A percentile compares a stretch with the other conserved stretches of the same genome.
Evolutionary conservation across 192 early-diverging fungal genomes (phyloP).

Genomic region (Coemansia sp.): DNA sequence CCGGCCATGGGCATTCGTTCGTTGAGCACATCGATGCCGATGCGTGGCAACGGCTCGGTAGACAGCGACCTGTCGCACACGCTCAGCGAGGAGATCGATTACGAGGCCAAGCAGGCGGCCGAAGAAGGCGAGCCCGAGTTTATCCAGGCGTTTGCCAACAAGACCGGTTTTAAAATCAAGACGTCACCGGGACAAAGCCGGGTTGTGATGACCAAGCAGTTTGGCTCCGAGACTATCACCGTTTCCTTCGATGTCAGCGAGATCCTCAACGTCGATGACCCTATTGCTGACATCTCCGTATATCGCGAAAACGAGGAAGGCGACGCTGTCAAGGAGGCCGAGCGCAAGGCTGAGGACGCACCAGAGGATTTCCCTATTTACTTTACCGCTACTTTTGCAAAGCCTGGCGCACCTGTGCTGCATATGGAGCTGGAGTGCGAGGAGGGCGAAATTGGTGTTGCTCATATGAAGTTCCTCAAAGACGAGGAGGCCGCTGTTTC

Average conservation of each 20-base stretch:
- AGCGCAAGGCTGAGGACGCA: slow-evolving; percentile 64
- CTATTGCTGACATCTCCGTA: slow-evolving; percentile 61
- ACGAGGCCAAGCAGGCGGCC: slow-evolving; percentile 64
- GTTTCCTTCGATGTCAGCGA: slow-evolving; percentile 84
- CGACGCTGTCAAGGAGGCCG: slow-evolving; percentile 57
- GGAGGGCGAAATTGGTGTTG: slow-evolving; percentile 84
- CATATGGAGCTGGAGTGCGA: slow-evolving; percentile 78
- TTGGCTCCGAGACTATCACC: slow-evolving; percentile 90
- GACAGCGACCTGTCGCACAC: slow-evolving; percentile 73
- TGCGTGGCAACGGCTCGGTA: slow-evolving; percentile 46
- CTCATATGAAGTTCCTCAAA: slow-evolving; percentile 72
- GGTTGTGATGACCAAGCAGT: slow-evolving; percentile 77
- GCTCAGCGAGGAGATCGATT: slow-evolving; percentile 71
- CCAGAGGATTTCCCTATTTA: slow-evolving; percentile 73
- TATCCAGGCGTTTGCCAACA: slow-evolving; percentile 68
- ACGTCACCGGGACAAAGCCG: slow-evolving; percentile 76
- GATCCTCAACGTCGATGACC: slow-evolving; percentile 73
- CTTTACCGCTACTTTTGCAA: slow-evolving; percentile 82
- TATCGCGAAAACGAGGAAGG: slow-evolving; percentile 58
- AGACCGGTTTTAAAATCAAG: slow-evolving; percentile 72
- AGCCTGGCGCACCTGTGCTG: slow-evolving; percentile 71
- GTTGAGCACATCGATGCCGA: slow-evolving; percentile 30
- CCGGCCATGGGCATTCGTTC: slow-evolving; percentile 18
- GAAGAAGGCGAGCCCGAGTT: slow-evolving; percentile 66
- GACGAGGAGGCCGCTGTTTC: slow-evolving; percentile 64